Evolutionary conservation across 2,329 filamentous ascomycete genomes (phyloP).

Genomic region (Cyclaneusma minus): DNA sequence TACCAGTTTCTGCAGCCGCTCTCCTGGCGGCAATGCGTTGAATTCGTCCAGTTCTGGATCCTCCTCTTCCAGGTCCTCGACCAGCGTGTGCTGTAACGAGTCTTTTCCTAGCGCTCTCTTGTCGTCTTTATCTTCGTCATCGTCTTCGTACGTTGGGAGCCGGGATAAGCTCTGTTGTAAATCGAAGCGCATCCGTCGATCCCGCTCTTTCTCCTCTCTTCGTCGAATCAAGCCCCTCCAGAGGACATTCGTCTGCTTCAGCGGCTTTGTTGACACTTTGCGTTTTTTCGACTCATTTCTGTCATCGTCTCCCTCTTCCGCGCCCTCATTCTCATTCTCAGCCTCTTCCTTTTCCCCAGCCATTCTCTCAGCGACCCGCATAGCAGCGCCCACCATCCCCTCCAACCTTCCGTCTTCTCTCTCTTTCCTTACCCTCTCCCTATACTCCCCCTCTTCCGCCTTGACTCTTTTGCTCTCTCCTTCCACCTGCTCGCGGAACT

Average conservation of each 20-base stretch:
- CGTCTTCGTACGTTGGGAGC: conserved; percentile 52
- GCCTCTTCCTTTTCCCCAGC: conserved; percentile 19
- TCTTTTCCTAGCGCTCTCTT: conserved; percentile 49
- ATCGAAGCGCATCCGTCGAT: conserved; percentile 47
- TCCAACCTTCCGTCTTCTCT: conserved; percentile 54
- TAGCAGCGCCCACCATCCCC: conserved; percentile 57
- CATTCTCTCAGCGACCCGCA: conserved; percentile 69
- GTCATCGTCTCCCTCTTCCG: conserved; percentile 9
- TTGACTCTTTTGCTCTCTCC: conserved; percentile 42
- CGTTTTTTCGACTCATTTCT: conserved; percentile 14
- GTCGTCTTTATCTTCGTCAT: conserved; percentile 59
- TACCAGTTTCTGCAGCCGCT: conserved; percentile 53
- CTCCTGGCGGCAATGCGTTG: conserved; percentile 47
- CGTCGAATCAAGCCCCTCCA: conserved; percentile 63
- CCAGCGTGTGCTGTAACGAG: conserved; percentile 36
- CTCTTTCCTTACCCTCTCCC: conserved; percentile 56
- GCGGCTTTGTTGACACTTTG: conserved; percentile 27
- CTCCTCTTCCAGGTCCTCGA: conserved; percentile 60
- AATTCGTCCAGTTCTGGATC: conserved; percentile 72
- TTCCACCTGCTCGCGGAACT: conserved; percentile 46
- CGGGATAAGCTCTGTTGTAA: conserved; percentile 47
- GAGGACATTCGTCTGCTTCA: conserved; percentile 58
- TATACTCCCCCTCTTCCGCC: conserved; percentile 54
- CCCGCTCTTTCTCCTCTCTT: conserved; percentile 54
- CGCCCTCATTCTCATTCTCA: conserved; percentile 5